These are phyloP conservation scores for Cladosporium phlei DNA, from an alignment of 2,329 filamentous ascomycete species.

Conservation along the genomic window DNA sequence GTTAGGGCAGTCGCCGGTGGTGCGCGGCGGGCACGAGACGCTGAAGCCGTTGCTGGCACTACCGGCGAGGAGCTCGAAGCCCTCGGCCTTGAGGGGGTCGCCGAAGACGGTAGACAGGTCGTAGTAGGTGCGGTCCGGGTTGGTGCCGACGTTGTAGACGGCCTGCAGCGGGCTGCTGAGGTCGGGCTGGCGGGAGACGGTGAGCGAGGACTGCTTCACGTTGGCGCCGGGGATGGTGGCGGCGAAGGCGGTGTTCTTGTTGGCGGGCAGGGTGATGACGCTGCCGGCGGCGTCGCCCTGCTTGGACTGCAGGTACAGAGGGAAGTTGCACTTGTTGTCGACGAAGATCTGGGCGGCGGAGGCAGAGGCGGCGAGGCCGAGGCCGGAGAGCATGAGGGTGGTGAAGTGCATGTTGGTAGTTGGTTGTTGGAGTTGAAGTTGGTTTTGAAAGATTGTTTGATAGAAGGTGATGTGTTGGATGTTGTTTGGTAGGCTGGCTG, in stretches of 20 bases:
- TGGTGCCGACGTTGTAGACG: slow-evolving; percentile 12
- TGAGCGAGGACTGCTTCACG: slow-evolving; percentile 8
- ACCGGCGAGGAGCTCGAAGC: slow-evolving; percentile 10
- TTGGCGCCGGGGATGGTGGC: slow-evolving; percentile 8
- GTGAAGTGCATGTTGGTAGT: slow-evolving; percentile 8
- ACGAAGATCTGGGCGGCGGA: slow-evolving; percentile 7
- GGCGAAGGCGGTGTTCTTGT: slow-evolving; percentile 11
- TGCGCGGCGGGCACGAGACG: slow-evolving; percentile 5
- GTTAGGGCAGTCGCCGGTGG: slow-evolving; percentile 11
- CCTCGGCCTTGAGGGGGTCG: slow-evolving; percentile 10
- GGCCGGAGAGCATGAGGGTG: slow-evolving; percentile 9
- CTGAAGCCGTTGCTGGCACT: slow-evolving; percentile 7
- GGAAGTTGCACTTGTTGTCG: slow-evolving; percentile 13
- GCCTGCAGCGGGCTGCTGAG: slow-evolving; percentile 12
- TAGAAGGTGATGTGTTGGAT: neutral
- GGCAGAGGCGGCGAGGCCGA: slow-evolving; percentile 11
- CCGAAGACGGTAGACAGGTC: slow-evolving; percentile 12
- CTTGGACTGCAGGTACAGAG: slow-evolving; percentile 11
- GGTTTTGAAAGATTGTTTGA: neutral
- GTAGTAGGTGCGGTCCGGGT: slow-evolving; percentile 14
- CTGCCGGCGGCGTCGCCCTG: slow-evolving; percentile 5
- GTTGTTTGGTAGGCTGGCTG: slow-evolving; percentile 1
- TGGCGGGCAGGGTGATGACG: slow-evolving; percentile 5
- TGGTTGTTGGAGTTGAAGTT: neutral
- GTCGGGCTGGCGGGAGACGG: slow-evolving; percentile 10